Percentiles rank a stretch among this genome's conserved stretches.
Evolutionary conservation across 495 filamentous ascomycete species (phyloP).

Genomic region (Penicillium argentinense): DNA sequence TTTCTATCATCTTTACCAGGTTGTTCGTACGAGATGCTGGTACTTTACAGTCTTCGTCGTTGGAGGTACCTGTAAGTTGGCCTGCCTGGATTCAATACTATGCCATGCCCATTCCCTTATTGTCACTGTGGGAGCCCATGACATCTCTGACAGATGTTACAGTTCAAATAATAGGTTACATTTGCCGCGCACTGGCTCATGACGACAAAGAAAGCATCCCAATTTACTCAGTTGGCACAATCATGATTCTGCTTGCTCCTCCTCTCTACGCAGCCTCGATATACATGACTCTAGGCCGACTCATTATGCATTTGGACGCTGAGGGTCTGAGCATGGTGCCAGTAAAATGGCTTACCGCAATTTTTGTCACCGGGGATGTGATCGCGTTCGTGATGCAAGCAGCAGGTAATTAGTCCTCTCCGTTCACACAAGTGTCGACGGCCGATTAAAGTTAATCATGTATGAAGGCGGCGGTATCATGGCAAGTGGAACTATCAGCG

Average conservation of each 20-base stretch:
- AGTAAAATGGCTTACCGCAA: slow-evolving; percentile 21
- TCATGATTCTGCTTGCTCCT: slow-evolving; percentile 41
- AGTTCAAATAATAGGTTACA: slow-evolving; percentile 57
- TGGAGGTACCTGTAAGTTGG: slow-evolving; percentile 54
- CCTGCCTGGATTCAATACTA: not conserved
- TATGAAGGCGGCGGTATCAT: slow-evolving; percentile 16
- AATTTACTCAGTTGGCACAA: slow-evolving; percentile 27
- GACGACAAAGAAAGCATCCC: slow-evolving; percentile 8
- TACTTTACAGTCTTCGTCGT: slow-evolving; percentile 61
- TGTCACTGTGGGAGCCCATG: not conserved
- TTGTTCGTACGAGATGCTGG: slow-evolving; percentile 53
- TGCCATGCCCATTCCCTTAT: not conserved
- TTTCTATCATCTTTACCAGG: slow-evolving; percentile 6
- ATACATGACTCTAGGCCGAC: slow-evolving; percentile 53
- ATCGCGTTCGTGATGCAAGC: slow-evolving; percentile 26
- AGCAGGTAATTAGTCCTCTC: slow-evolving; percentile 15
- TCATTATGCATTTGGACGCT: slow-evolving; percentile 42
- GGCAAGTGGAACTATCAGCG: slow-evolving; percentile 7
- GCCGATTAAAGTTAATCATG: not conserved
- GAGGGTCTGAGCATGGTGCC: slow-evolving; percentile 24
- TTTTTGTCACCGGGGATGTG: slow-evolving; percentile 33
- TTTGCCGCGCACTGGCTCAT: slow-evolving; percentile 41
- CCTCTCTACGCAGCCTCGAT: slow-evolving; percentile 53
- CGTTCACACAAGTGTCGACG: not conserved
- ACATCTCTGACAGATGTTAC: not conserved